Conservation (phyloP, 169 alveolate species). For the Fabrea salina region DNA sequence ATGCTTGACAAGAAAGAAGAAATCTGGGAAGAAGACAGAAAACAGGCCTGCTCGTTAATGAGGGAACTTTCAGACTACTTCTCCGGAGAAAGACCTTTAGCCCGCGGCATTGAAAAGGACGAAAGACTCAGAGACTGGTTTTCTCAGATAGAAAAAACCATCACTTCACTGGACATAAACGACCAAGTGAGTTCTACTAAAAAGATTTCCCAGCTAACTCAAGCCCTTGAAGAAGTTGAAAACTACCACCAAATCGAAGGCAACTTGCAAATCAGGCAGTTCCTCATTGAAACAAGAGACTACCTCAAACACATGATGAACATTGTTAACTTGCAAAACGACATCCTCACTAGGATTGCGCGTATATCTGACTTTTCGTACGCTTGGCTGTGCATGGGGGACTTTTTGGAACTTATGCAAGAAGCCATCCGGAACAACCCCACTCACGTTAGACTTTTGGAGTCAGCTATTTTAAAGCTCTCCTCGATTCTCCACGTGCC, state of each 20-base stretch:
- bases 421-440: constrained; percentile 63
- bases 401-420: constrained; percentile 66
- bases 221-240: constrained; percentile 74
- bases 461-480: constrained; percentile 73
- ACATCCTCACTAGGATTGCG: constrained; percentile 61
- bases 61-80: constrained; percentile 76
- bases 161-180: constrained; percentile 55
- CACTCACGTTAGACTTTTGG: constrained; percentile 57
- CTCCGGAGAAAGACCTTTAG: constrained; percentile 45
- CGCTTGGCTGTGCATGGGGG: constrained; percentile 75
- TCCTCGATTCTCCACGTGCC: constrained; percentile 80
- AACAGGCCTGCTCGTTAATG: constrained; percentile 63
- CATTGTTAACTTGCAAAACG: constrained; percentile 64
- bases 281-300: constrained; percentile 66
- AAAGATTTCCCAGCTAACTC: constrained; percentile 68
- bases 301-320: constrained; percentile 74
- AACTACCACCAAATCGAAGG: constrained; percentile 32
- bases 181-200: constrained; percentile 74
- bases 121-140: constrained; percentile 52
- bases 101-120: constrained; percentile 28
- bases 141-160: constrained; percentile 37
- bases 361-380: constrained; percentile 76
- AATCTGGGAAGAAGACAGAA: constrained; percentile 73
- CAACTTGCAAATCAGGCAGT: constrained; percentile 68
- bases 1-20: constrained; percentile 60